A percentile compares a stretch with the other conserved stretches of the same genome.
Evolutionary conservation across 129 eudicot genomes (phyloP).

Genomic region (sunflower (Helianthus annuus)): HanXRQr2.0-SUNRISE NC_035448.2:579437-579936

Average conservation of each 20-base stretch:
- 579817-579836: not conserved
- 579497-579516: not conserved
- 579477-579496: not conserved
- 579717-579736: constrained; percentile 78
- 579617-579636: constrained; percentile 37
- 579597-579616: constrained; percentile 46
- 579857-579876: not conserved
- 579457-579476: constrained; percentile 61
- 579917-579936: constrained; percentile 67
- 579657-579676: constrained; percentile 65
- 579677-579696: constrained; percentile 65
- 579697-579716: constrained; percentile 55
- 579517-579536: not conserved
- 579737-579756: constrained; percentile 69
- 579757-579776: constrained; percentile 53
- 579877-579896: constrained; percentile 65
- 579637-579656: constrained; percentile 37
- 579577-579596: constrained; percentile 47
- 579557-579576: constrained; percentile 53
- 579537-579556: constrained; percentile 33
- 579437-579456: constrained; percentile 48
- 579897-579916: constrained; percentile 76
- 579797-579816: constrained; percentile 59
- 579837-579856: not conserved
- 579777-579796: constrained; percentile 54